Conservation (phyloP, 2,329 filamentous ascomycete species). For the Fusarium papillatum region DNA sequence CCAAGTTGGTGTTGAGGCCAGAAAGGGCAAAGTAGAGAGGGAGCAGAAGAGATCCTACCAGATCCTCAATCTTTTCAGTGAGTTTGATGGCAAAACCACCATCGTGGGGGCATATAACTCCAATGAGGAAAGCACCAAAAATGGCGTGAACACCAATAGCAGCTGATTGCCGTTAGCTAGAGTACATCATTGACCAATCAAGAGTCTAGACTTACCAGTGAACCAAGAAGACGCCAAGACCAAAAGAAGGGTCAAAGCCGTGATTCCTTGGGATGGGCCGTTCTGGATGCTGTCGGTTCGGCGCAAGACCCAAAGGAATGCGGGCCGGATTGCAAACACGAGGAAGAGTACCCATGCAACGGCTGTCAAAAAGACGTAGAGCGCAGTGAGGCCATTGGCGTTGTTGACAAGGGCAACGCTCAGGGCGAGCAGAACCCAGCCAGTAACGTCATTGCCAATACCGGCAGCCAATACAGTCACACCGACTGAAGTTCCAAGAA, state of each 20-base stretch:
- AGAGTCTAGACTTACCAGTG: conserved; percentile 63
- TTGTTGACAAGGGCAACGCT: conserved; percentile 96
- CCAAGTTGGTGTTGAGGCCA: conserved; percentile 89
- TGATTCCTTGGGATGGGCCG: conserved; percentile 87
- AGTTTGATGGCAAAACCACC: conserved; percentile 92
- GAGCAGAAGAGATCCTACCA: conserved; percentile 86
- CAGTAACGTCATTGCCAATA: conserved; percentile 84
- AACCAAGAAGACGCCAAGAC: conserved; percentile 87
- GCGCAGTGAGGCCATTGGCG: conserved; percentile 82
- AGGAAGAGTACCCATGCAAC: conserved; percentile 84
- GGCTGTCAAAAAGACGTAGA: conserved; percentile 85
- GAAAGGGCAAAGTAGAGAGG: conserved; percentile 96
- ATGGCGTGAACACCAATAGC: conserved; percentile 96
- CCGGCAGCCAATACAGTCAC: conserved; percentile 92
- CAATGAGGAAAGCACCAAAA: conserved; percentile 92
- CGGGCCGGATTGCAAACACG: conserved; percentile 78
- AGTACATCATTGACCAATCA: not conserved
- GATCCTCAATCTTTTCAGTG: conserved; percentile 94
- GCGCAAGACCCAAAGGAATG: conserved; percentile 80
- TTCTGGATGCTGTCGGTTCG: conserved; percentile 85
- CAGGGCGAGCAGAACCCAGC: conserved; percentile 91
- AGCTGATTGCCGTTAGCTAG: conserved; percentile 18
- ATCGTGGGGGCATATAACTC: conserved; percentile 91
- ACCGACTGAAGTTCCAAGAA: conserved; percentile 86
- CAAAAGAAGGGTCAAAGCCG: conserved; percentile 85